Base-by-base conservation (phyloP, 163 green algal genomes). In the Prototheca cutis region DNA sequence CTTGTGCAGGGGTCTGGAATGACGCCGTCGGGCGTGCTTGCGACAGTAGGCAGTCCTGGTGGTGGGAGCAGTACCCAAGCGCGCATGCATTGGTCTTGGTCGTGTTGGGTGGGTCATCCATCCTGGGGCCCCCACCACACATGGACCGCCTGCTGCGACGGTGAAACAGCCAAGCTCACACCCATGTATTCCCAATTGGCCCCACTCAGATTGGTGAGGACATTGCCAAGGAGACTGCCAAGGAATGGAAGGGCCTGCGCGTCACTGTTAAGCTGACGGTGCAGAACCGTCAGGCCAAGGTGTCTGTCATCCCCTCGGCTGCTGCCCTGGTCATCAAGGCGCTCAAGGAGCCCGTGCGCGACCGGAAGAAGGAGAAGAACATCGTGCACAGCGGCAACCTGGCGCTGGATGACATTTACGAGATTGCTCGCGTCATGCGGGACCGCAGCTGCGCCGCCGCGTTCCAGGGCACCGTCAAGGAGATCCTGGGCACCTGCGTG, bases 341-440 rank as follows among this genome's bases (percentile, higher is more conserved):
- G 1, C 81, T 99, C n/a, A 99, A 99, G 83, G 93, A 99, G 87
- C 93, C 93, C 8, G 49, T 77, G 6, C 74, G 91, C 23, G 93
- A 99, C 77, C 74, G 91, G 42, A 99, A 99, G 82, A 99, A 99
- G 91, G 89, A 95, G 68, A 98, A 98, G 83, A 95, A 97, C 82
- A 90, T 99, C 71, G 82, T 91, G 86, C 93, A 99, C 90, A 86
- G 71, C 39, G 93, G 93, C 71, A 97, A 95, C 81, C 77, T 98
- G 58, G 78, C 72, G 5, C 61, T 99, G 51, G 87, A 96, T 31
- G 90, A 98, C 61, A 77, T 98, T 36, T 87, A 95, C 54, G 90
- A 97, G 80, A 89, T 97, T 61, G 93, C 93, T 3, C 84, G 93
- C 55, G 69, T 96, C 51, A 98, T 99, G 93, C 69, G 84, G 32